Evolutionary conservation across 305 asterid genomes (phyloP).

Genomic region (Fraxinus nigra): DNA sequence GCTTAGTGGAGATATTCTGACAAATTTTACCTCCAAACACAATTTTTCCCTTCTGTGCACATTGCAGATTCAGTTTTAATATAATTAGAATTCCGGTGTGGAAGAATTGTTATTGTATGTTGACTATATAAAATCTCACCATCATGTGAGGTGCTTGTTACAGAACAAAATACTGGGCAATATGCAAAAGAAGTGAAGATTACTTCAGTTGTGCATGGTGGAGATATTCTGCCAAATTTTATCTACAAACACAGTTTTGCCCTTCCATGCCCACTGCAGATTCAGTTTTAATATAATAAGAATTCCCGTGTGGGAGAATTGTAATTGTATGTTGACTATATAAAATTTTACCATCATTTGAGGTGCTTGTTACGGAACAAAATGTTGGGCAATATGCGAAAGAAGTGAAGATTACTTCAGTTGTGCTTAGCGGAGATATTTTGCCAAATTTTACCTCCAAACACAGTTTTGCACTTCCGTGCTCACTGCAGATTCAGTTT

Average conservation of each 20-base stretch:
- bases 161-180: neutral
- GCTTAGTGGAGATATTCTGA: neutral
- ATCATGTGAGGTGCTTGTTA: too few species aligned
- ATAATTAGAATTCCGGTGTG: neutral
- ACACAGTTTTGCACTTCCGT: neutral
- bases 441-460: neutral
- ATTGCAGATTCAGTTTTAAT: too few species aligned
- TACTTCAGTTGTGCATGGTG: neutral
- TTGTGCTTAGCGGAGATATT: too few species aligned
- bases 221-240: neutral
- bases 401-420: too few species aligned
- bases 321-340: too few species aligned
- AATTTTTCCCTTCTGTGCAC: neutral
- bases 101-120: neutral
- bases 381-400: too few species aligned
- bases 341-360: too few species aligned
- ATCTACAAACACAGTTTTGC: too few species aligned
- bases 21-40: neutral
- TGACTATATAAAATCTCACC: neutral
- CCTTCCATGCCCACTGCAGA: too few species aligned
- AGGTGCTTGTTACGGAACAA: too few species aligned
- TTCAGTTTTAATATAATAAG: too few species aligned
- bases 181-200: neutral
- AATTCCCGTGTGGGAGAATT: too few species aligned
- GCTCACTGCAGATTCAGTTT: neutral